These are phyloP conservation scores for Sporothrix curviconia DNA, from an alignment of 2,329 filamentous ascomycete species.

Conservation along the genomic window DNA sequence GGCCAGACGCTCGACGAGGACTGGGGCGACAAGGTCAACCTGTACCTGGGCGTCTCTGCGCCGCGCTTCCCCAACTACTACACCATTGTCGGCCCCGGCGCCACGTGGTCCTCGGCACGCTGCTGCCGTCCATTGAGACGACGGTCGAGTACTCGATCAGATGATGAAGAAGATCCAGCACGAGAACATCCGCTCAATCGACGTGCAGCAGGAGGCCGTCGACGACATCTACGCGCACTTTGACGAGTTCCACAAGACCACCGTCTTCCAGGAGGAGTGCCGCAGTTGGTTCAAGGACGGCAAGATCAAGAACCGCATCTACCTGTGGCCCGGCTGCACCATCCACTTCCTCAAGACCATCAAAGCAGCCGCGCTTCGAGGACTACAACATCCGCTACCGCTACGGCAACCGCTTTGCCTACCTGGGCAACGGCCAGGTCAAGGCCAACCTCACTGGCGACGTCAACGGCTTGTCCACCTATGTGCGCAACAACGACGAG, in stretches of 20 bases:
- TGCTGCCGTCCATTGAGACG: slow-evolving; percentile 18
- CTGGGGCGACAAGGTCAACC: slow-evolving; percentile 23
- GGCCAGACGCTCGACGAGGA: slow-evolving; percentile 19
- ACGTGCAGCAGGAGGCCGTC: slow-evolving; percentile 40
- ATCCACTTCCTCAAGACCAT: slow-evolving; percentile 20
- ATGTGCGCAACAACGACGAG: slow-evolving; percentile 37
- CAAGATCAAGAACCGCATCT: slow-evolving; percentile 29
- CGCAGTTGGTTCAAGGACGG: slow-evolving; percentile 19
- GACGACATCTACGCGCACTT: slow-evolving; percentile 44
- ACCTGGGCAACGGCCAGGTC: slow-evolving; percentile 37
- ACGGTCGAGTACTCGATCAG: slow-evolving; percentile 27
- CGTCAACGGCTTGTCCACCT: slow-evolving; percentile 35
- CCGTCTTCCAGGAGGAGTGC: slow-evolving; percentile 34
- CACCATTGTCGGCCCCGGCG: slow-evolving; percentile 17
- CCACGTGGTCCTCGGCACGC: slow-evolving; percentile 13
- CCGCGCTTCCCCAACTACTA: slow-evolving; percentile 21
- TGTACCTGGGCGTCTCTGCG: slow-evolving; percentile 18
- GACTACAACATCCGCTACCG: slow-evolving; percentile 19
- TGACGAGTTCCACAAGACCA: slow-evolving; percentile 37
- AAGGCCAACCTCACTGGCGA: slow-evolving; percentile 36
- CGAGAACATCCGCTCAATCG: slow-evolving; percentile 38
- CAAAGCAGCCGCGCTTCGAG: slow-evolving; percentile 16
- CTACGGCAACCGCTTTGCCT: slow-evolving; percentile 31
- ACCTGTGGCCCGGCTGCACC: slow-evolving; percentile 22
- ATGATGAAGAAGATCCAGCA: slow-evolving; percentile 40